Percentiles rank a stretch among this genome's conserved stretches.
Conservation (phyloP, 2,329 filamentous ascomycete genomes). For the Colletotrichum siamense region DNA sequence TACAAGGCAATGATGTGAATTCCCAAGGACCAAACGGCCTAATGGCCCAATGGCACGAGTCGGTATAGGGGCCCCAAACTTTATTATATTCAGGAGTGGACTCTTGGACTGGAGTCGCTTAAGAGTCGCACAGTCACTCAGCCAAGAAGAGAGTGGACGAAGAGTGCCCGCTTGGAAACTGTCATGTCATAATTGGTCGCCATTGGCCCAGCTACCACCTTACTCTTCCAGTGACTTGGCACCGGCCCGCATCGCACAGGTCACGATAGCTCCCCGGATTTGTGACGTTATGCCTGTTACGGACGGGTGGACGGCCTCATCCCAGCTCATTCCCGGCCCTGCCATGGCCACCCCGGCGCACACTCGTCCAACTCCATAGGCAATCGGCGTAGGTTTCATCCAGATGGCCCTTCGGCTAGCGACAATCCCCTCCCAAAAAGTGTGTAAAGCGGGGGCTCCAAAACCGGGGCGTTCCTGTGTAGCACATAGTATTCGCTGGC, state of each 20-base stretch:
- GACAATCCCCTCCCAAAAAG: not conserved
- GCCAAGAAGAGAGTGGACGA: not conserved
- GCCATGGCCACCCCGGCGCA: not conserved
- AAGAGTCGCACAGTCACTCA: not conserved
- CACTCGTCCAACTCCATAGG: not conserved
- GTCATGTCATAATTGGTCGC: not conserved
- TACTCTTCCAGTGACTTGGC: constrained; percentile 12
- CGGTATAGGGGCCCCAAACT: not conserved
- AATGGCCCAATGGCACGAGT: not conserved
- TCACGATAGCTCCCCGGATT: constrained; percentile 6
- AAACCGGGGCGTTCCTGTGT: not conserved
- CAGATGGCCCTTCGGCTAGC: constrained; percentile 1
- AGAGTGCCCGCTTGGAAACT: not conserved
- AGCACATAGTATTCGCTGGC: not conserved
- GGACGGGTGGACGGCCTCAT: not conserved
- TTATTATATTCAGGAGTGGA: constrained; percentile 1
- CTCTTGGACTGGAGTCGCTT: not conserved
- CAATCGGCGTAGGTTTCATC: not conserved
- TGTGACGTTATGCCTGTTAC: not conserved
- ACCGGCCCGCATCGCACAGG: not conserved
- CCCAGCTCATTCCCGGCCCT: not conserved
- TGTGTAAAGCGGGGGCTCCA: not conserved
- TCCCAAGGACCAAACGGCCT: not conserved
- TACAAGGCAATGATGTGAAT: not conserved
- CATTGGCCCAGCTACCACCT: constrained; percentile 1